Evolutionary conservation across 169 alveolate genomes (phyloP), one percentile per base, ranked within the genome.

Genomic region (Miamiensis avidus): DNA sequence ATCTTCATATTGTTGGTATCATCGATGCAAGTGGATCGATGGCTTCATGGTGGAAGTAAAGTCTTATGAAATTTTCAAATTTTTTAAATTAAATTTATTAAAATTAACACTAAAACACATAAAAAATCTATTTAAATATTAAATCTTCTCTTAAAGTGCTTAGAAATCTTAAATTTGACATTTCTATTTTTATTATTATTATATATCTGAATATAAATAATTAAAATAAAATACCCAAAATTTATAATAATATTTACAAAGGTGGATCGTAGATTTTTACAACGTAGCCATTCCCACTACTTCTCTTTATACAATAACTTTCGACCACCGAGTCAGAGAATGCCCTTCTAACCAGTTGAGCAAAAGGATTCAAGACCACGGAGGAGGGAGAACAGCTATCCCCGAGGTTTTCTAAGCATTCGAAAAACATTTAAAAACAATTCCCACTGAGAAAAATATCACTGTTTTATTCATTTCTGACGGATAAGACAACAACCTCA

Each of bases 21-120:
- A 79, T 85, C 65, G 89, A 85, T 85, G 89, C 89, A 1, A 78
- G 86, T 27, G 89, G 89, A 1, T 85, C 89, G 26, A 85, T 85
- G 89, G 73, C 82, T 30, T 64, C 77, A 33, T 85, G 89, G 77
- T 85, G 89, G 89, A 78, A 49, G 69, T 49, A 49, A 11, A 4
- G 20, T 11, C 20, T 11, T 11, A 11, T 49, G 20, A 49, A 49
- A 49, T 49, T 49, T 11, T 11, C 4, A 49, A 11, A 11, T 11
- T 49, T 11, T 49, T 11, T 49, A 49, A 49, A 11, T 4, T 11
- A 49, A 49, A 11, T 49, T 49, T 49, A n/a, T n/a, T n/a, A n/a
- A n/a, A n/a, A n/a, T n/a, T n/a, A n/a, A n/a, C n/a, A n/a, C n/a
- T n/a, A n/a, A n/a, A n/a, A n/a, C n/a, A n/a, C n/a, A n/a, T n/a